Evolutionary conservation across 148 eudicot genomes (phyloP).

Genomic region (Rhododendron griersonianum): DNA sequence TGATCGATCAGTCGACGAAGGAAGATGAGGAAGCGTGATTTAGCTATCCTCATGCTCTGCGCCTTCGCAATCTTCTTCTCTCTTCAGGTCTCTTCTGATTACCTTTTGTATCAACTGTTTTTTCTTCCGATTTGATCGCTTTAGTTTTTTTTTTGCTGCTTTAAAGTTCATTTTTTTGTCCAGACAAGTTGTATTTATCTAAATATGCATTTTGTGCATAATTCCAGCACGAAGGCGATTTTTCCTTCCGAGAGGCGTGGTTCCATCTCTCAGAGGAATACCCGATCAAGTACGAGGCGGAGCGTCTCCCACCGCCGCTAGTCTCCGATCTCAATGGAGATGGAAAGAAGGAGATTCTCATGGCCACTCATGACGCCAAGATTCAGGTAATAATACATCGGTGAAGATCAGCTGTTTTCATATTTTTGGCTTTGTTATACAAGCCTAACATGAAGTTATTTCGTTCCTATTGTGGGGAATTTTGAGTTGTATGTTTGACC

Average conservation of each 20-base stretch:
- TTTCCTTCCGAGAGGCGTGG: conserved; percentile 93
- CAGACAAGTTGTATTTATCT: background rate
- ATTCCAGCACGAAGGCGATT: conserved; percentile 86
- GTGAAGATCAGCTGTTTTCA: background rate
- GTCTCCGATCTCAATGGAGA: conserved; percentile 95
- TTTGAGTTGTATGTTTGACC: background rate
- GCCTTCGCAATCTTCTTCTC: conserved; percentile 97
- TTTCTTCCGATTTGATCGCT: background rate
- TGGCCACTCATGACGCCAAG: conserved; percentile 93
- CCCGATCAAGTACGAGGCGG: conserved; percentile 86
- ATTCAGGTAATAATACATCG: conserved; percentile 54
- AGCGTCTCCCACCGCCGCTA: conserved; percentile 91
- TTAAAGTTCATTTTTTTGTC: background rate
- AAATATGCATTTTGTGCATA: background rate
- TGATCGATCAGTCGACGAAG: background rate
- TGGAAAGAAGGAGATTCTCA: conserved; percentile 76
- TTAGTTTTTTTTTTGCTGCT: background rate
- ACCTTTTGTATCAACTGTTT: background rate
- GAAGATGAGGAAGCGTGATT: conserved; percentile 89
- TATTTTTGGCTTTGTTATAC: background rate
- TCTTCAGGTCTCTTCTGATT: conserved; percentile 61
- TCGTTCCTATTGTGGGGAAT: background rate
- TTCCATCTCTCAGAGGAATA: conserved; percentile 88
- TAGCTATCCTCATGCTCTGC: conserved; percentile 87
- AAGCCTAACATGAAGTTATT: too few relatives aligned